Evolutionary conservation across 768 basidiomycete species (phyloP).

Genomic region (Russula emetica): DNA sequence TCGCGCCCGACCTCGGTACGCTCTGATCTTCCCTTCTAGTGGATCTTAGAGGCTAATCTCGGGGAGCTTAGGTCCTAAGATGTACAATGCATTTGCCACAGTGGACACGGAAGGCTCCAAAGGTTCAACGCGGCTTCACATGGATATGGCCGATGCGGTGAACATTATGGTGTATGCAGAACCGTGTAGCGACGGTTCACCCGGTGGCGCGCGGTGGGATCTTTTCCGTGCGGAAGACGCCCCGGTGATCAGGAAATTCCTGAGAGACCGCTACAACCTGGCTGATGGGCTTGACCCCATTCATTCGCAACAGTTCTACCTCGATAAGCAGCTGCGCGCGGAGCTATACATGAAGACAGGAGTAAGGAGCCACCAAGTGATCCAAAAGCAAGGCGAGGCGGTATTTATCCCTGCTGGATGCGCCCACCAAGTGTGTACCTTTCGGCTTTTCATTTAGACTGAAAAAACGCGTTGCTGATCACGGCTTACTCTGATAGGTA

Average conservation of each 20-base stretch:
- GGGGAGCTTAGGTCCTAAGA: conserved; percentile 71
- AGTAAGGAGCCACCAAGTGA: conserved; percentile 77
- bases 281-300: conserved; percentile 74
- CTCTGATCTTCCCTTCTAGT: background rate
- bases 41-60: conserved; percentile 1
- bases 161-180: conserved; percentile 82
- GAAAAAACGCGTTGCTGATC: background rate
- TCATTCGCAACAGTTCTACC: conserved; percentile 83
- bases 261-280: conserved; percentile 66
- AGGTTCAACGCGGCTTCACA: conserved; percentile 84
- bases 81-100: conserved; percentile 89
- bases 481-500: conserved; percentile 46
- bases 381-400: conserved; percentile 87
- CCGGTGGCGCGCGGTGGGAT: conserved; percentile 88
- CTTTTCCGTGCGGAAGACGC: conserved; percentile 80
- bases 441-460: background rate
- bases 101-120: conserved; percentile 62
- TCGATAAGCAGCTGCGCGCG: conserved; percentile 63
- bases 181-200: conserved; percentile 48
- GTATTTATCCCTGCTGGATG: conserved; percentile 95
- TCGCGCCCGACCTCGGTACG: conserved; percentile 76
- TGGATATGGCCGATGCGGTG: conserved; percentile 92
- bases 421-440: conserved; percentile 68
- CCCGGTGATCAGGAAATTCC: conserved; percentile 65
- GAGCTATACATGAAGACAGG: conserved; percentile 61